Evolutionary conservation across 352 stramenopile species (phyloP).

Genomic region (Phytopythium oedochilum): DNA sequence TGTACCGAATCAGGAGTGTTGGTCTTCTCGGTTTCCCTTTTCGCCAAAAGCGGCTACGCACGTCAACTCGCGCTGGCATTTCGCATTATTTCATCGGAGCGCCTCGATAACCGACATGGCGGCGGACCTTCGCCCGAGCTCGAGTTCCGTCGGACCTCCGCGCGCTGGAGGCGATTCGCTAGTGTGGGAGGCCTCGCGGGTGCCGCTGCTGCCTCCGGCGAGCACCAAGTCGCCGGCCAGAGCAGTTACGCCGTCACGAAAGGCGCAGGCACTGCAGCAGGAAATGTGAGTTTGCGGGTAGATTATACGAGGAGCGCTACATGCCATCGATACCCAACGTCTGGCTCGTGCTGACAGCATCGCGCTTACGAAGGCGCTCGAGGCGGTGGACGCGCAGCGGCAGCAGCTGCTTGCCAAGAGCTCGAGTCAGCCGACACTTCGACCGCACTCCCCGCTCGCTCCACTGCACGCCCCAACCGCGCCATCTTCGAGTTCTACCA

Average conservation of each 20-base stretch:
- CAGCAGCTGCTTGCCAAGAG: slow-evolving; percentile 25
- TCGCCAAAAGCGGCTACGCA: not conserved
- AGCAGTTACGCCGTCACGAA: slow-evolving; percentile 7
- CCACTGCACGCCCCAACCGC: too few species aligned
- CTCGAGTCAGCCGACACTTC: slow-evolving; percentile 12
- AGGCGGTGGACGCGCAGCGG: slow-evolving; percentile 30
- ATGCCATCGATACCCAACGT: not conserved
- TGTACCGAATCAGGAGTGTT: not conserved
- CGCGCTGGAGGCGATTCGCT: not conserved
- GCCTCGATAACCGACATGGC: not conserved
- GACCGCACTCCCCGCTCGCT: slow-evolving; percentile 7
- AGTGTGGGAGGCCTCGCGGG: slow-evolving; percentile 23
- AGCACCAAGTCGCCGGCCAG: slow-evolving; percentile 1
- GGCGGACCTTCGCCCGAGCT: not conserved
- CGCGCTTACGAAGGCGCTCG: slow-evolving; percentile 26
- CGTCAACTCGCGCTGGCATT: not conserved
- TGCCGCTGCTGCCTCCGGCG: slow-evolving; percentile 12
- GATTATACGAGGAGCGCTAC: not conserved
- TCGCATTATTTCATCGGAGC: too few species aligned
- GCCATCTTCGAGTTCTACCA: too few species aligned
- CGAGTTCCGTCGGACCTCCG: not conserved
- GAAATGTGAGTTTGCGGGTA: slow-evolving; percentile 9
- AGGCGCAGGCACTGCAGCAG: slow-evolving; percentile 9
- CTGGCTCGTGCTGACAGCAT: slow-evolving; percentile 13
- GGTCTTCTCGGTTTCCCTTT: slow-evolving; percentile 1